Evolutionary conservation across 257 asterid species (phyloP).

Genomic region (Solanum sejunctum): DNA sequence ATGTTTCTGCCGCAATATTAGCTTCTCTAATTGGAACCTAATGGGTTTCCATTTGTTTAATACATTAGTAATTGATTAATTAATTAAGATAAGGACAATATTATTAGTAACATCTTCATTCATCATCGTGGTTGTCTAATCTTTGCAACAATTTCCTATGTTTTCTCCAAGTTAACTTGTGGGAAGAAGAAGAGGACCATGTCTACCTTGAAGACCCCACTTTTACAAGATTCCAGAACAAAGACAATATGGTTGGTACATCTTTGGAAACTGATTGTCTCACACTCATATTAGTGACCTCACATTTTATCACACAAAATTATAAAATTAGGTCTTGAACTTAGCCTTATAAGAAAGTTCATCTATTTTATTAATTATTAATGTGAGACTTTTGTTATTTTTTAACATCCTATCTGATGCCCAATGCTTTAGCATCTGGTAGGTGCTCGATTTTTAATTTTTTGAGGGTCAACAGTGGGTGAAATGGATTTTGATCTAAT

Average conservation of each 20-base stretch:
- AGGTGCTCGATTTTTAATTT: too few relatives aligned
- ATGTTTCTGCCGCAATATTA: constrained; percentile 7
- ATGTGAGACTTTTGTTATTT: too few relatives aligned
- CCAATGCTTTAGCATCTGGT: too few relatives aligned
- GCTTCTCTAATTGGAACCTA: constrained; percentile 7
- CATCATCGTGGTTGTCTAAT: constrained; percentile 5
- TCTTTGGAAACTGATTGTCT: neutral
- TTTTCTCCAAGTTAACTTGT: neutral
- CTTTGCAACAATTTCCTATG: constrained; percentile 5
- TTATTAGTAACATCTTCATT: neutral
- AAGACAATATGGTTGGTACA: neutral
- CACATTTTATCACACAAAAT: neutral
- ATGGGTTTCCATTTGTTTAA: constrained; percentile 17
- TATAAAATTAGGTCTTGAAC: too few relatives aligned
- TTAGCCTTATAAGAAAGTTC: too few relatives aligned
- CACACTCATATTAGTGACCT: too few relatives aligned
- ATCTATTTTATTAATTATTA: too few relatives aligned
- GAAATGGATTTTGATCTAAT: too few relatives aligned
- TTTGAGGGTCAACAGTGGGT: too few relatives aligned
- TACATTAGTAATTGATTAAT: constrained; percentile 2
- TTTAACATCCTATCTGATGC: too few relatives aligned
- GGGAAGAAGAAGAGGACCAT: constrained; percentile 7
- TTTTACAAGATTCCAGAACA: constrained; percentile 6
- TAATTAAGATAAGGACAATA: neutral
- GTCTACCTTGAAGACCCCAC: constrained; percentile 15